These are phyloP conservation scores for Fraxinus albicans DNA, from an alignment of 305 asterid genomes.

Conservation along the genomic window DNA sequence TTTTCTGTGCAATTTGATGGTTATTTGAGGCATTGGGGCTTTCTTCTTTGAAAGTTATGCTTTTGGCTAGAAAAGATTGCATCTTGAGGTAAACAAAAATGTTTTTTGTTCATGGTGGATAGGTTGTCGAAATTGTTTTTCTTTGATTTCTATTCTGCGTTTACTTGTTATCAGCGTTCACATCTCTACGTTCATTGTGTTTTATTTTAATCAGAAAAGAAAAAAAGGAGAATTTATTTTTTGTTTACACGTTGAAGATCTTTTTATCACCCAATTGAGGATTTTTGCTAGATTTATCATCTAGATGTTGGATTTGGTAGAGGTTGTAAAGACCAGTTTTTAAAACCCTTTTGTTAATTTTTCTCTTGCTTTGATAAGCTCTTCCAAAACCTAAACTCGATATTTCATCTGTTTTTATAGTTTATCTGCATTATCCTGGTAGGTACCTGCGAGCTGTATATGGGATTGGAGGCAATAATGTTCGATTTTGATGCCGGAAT, in stretches of 20 bases:
- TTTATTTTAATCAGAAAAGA: not conserved
- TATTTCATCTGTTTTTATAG: constrained; percentile 3
- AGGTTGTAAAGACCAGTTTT: constrained; percentile 8
- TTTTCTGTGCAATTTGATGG: constrained; percentile 17
- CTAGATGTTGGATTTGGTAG: constrained; percentile 12
- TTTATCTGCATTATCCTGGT: constrained; percentile 12
- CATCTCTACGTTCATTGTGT: not conserved
- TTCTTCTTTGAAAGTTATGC: not conserved
- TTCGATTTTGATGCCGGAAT: constrained; percentile 27
- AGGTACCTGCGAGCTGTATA: constrained; percentile 33
- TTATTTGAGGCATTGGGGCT: constrained; percentile 17
- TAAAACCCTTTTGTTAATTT: not conserved
- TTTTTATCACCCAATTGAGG: not conserved
- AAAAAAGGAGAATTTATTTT: constrained; percentile 8
- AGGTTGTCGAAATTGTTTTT: constrained; percentile 11
- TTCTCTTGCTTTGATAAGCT: constrained; percentile 9
- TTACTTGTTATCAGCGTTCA: not conserved
- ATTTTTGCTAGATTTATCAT: constrained; percentile 19
- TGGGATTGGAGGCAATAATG: constrained; percentile 41
- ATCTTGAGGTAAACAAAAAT: constrained; percentile 19
- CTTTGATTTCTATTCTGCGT: constrained; percentile 21
- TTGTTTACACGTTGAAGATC: constrained; percentile 9
- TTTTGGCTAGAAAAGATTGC: constrained; percentile 4
- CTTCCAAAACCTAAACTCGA: constrained; percentile 3
- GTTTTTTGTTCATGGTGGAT: constrained; percentile 10